A percentile compares a stretch with the other conserved stretches of the same genome.
Evolutionary conservation across 2,329 filamentous ascomycete species (phyloP).

Genomic region (Endoconidiophora laricicola): DNA sequence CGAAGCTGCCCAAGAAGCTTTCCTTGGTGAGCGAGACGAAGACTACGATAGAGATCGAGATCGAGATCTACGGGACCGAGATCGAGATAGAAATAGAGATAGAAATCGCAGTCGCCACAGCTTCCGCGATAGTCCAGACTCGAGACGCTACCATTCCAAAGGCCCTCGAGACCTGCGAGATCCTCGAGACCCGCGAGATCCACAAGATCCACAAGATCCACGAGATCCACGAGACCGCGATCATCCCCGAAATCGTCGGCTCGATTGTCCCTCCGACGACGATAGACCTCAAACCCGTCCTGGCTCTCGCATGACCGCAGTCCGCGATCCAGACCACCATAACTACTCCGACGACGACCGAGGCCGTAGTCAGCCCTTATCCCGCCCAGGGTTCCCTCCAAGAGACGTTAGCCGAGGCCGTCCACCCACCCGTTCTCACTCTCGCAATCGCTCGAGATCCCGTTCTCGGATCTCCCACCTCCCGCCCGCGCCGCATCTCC

Average conservation of each 20-base stretch:
- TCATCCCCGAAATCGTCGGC: not conserved
- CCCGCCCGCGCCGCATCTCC: not conserved
- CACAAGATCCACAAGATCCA: not conserved
- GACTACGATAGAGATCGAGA: not conserved
- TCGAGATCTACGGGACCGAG: not conserved
- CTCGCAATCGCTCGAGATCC: not conserved
- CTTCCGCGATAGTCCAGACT: conserved; percentile 1
- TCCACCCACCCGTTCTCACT: not conserved
- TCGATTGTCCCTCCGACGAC: not conserved
- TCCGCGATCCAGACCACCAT: not conserved
- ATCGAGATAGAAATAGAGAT: not conserved
- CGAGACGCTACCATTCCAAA: not conserved
- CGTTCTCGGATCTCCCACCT: not conserved
- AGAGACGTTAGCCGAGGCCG: not conserved
- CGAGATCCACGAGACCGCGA: not conserved
- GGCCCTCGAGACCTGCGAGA: conserved; percentile 1
- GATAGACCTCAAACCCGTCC: not conserved
- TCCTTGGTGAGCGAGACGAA: not conserved
- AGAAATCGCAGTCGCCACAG: conserved; percentile 15
- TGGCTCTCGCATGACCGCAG: not conserved
- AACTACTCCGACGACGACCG: not conserved
- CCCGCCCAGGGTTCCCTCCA: too few species aligned
- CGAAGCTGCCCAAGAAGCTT: not conserved
- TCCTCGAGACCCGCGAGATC: not conserved
- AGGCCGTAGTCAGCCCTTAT: not conserved